A percentile compares a stretch with the other conserved stretches of the same genome.
phyloP scores from a whole-genome alignment of 1,139 yeast genomes.

The Debaryomyces psychrophilus region DNA sequence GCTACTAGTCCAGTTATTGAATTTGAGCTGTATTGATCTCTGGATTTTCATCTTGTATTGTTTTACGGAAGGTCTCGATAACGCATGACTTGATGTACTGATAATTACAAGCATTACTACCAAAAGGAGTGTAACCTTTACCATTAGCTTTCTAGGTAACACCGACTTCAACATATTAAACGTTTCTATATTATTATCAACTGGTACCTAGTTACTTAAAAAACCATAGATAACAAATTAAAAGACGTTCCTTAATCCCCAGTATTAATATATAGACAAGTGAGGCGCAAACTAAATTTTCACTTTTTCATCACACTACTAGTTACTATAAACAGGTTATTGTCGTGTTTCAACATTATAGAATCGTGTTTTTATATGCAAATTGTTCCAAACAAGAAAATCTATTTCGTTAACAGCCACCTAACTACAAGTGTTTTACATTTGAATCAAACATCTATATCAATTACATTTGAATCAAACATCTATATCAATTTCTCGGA shows the following conservation, averaged over 20 bases:
- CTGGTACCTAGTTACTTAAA: background rate
- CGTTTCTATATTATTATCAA: background rate
- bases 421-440: background rate
- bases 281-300: conserved; percentile 2
- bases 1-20: conserved; percentile 23
- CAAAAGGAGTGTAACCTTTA: conserved; percentile 4
- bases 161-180: conserved; percentile 5
- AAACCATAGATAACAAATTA: background rate
- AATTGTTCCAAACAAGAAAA: background rate
- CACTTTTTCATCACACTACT: conserved; percentile 8
- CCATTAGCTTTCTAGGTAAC: conserved; percentile 2
- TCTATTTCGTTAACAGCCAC: background rate
- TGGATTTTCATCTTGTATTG: conserved; percentile 18
- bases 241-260: too few species aligned
- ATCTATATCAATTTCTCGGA: conserved; percentile 56
- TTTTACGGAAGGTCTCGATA: conserved; percentile 16
- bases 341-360: background rate
- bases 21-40: conserved; percentile 20
- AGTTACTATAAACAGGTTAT: background rate
- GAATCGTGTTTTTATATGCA: conserved; percentile 3
- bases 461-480: conserved; percentile 36
- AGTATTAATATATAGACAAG: conserved; percentile 1
- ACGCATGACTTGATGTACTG: conserved; percentile 1
- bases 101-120: conserved; percentile 1
- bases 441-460: conserved; percentile 31